These are phyloP conservation scores for Carpinus viminea DNA, from an alignment of 306 rosid genomes.

Conservation along the genomic window DNA sequence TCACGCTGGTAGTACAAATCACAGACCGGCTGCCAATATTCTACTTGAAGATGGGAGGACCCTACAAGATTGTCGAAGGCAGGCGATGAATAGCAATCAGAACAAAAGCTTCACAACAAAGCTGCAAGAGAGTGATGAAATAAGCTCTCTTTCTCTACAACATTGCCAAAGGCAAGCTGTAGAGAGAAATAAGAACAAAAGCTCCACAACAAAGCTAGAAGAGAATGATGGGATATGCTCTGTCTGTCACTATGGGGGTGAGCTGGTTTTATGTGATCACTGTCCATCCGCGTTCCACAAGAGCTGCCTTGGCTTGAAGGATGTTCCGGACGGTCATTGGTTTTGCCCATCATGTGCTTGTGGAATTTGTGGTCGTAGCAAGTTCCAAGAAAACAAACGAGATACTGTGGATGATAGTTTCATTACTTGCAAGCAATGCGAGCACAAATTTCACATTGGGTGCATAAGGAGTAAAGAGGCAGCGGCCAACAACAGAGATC, in stretches of 20 bases:
- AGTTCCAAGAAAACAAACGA: conserved; percentile 23
- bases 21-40: conserved; percentile 55
- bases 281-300: conserved; percentile 82
- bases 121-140: conserved; percentile 49
- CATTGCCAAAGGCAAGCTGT: conserved; percentile 44
- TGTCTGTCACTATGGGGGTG: conserved; percentile 82
- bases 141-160: conserved; percentile 24
- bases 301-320: conserved; percentile 69
- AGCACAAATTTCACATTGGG: conserved; percentile 69
- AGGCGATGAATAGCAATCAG: background rate
- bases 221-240: conserved; percentile 73
- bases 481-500: background rate
- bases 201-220: background rate
- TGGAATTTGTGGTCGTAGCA: conserved; percentile 46
- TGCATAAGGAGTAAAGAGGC: conserved; percentile 46
- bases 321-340: conserved; percentile 83
- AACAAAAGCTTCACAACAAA: background rate
- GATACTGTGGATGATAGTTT: conserved; percentile 31
- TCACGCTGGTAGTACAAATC: conserved; percentile 57
- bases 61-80: conserved; percentile 44
- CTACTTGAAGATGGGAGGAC: conserved; percentile 60
- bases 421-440: conserved; percentile 72
- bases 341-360: conserved; percentile 85
- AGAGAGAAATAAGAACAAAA: background rate
- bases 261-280: conserved; percentile 70